These are phyloP conservation scores for Chlorella sp. DNA, from an alignment of 139 green algal species.

Conservation along the genomic window DNA sequence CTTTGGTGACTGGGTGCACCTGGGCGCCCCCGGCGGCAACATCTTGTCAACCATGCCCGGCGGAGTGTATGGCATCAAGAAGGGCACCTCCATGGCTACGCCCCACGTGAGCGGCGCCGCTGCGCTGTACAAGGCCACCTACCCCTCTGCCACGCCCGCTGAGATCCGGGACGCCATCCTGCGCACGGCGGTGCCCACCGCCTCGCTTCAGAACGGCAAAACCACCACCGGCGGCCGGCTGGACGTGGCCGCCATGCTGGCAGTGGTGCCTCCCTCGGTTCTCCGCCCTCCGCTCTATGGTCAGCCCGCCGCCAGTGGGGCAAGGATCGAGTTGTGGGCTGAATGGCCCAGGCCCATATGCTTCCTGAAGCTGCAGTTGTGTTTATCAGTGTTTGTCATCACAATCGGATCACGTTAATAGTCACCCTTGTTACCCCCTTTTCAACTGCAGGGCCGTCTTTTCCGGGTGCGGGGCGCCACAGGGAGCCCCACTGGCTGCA, in stretches of 20 bases:
- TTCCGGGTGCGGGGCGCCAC: too few species aligned
- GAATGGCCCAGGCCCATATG: too few species aligned
- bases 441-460: too few species aligned
- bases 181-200: background rate
- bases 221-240: background rate
- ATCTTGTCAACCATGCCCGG: constrained; percentile 38
- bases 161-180: constrained; percentile 20
- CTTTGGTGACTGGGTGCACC: constrained; percentile 71
- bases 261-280: background rate
- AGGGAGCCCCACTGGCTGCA: too few species aligned
- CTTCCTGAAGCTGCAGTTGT: too few species aligned
- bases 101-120: constrained; percentile 73
- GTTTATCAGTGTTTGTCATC: too few species aligned
- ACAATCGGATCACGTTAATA: too few species aligned
- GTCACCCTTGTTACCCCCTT: too few species aligned
- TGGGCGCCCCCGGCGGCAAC: constrained; percentile 67
- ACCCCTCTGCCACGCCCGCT: constrained; percentile 37
- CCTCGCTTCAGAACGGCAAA: background rate
- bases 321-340: too few species aligned
- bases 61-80: constrained; percentile 36
- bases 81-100: constrained; percentile 65
- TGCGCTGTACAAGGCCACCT: constrained; percentile 70
- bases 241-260: background rate
- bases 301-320: too few species aligned
- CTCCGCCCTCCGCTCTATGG: too few species aligned